A percentile compares a stretch with the other conserved stretches of the same genome.
phyloP scores from a whole-genome alignment of 345 rosid genomes.

The Trapa incisa region DNA sequence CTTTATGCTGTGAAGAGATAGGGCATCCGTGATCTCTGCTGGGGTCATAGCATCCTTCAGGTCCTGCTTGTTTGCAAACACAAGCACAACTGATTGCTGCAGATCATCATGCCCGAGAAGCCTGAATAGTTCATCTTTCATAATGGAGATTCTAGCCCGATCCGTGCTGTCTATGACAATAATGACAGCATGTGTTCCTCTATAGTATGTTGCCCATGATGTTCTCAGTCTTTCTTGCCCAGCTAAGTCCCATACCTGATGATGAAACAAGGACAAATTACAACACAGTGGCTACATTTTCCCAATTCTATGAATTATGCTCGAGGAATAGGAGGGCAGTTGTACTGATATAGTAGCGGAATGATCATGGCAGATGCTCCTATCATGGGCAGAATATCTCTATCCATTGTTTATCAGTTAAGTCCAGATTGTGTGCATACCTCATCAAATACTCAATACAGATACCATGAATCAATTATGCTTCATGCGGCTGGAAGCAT shows the following conservation, averaged over 20 bases:
- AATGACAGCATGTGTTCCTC: slow-evolving; percentile 81
- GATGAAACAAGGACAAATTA: slow-evolving; percentile 1
- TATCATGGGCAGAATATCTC: neutral
- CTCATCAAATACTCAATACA: no score
- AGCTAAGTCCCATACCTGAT: slow-evolving; percentile 94
- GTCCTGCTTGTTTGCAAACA: slow-evolving; percentile 88
- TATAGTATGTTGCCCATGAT: slow-evolving; percentile 92
- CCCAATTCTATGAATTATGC: neutral
- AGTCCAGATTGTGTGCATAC: no score
- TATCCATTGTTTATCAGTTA: neutral
- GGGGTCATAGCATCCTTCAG: slow-evolving; percentile 89
- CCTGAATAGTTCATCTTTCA: slow-evolving; percentile 75
- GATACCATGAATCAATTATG: neutral
- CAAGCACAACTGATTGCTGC: slow-evolving; percentile 61
- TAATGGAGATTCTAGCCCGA: slow-evolving; percentile 67
- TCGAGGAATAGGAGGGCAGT: neutral
- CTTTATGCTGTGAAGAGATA: slow-evolving; percentile 83
- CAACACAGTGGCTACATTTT: neutral
- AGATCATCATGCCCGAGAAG: slow-evolving; percentile 75
- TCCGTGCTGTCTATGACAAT: slow-evolving; percentile 89
- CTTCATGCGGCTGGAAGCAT: neutral
- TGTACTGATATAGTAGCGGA: neutral
- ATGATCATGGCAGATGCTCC: neutral
- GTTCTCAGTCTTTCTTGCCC: slow-evolving; percentile 91
- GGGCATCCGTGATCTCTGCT: slow-evolving; percentile 71